These are phyloP conservation scores for Blastobotrys raffinosifermentans DNA, from an alignment of 1,139 yeast species.

Conservation along the genomic window DNA sequence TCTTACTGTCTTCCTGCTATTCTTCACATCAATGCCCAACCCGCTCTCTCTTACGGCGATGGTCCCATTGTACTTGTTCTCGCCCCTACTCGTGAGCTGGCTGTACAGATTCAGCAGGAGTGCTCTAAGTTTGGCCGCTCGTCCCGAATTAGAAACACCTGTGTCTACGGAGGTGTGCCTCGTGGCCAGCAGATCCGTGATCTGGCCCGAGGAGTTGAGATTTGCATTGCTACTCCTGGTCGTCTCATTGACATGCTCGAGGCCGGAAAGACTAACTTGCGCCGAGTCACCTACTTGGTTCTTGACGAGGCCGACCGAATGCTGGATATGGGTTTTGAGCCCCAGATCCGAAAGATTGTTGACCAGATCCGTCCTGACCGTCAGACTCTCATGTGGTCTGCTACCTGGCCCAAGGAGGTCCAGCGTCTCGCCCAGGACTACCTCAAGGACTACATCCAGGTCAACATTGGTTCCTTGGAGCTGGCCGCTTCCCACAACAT, in stretches of 20 bases:
- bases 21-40: slow-evolving; percentile 97
- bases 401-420: slow-evolving; percentile 99
- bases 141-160: slow-evolving; percentile 91
- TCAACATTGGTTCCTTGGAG: slow-evolving; percentile 91
- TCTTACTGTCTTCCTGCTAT: slow-evolving; percentile 95
- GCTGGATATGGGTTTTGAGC: slow-evolving; percentile 95
- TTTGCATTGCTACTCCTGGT: slow-evolving; percentile 95
- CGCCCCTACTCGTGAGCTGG: slow-evolving; percentile 98
- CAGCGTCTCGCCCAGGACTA: slow-evolving; percentile 89
- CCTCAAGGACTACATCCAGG: slow-evolving; percentile 90
- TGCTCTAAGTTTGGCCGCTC: slow-evolving; percentile 90
- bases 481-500: slow-evolving; percentile 95
- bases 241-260: slow-evolving; percentile 97
- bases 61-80: slow-evolving; percentile 95
- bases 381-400: slow-evolving; percentile 99
- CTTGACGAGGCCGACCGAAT: slow-evolving; percentile 91
- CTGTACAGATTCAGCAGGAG: slow-evolving; percentile 94
- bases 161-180: slow-evolving; percentile 99
- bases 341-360: slow-evolving; percentile 90
- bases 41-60: slow-evolving; percentile 84
- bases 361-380: slow-evolving; percentile 96
- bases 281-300: slow-evolving; percentile 94
- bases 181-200: slow-evolving; percentile 96
- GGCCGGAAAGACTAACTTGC: slow-evolving; percentile 87
- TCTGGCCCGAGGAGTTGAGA: slow-evolving; percentile 90